Evolutionary conservation across 2,329 filamentous ascomycete genomes (phyloP).

Genomic region (Lecanicillium sp.): DNA sequence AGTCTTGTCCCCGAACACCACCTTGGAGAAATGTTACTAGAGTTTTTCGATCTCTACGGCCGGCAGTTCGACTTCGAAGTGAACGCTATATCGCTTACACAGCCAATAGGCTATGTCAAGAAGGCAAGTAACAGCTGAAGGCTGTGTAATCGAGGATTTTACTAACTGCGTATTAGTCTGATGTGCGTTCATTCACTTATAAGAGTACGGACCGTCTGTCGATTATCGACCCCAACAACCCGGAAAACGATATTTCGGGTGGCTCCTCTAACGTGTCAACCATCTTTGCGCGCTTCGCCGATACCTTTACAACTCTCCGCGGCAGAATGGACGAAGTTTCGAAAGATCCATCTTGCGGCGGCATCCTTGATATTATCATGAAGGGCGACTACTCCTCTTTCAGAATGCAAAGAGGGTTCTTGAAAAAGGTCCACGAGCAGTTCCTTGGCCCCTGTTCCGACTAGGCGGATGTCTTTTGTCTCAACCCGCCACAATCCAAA

Average conservation of each 20-base stretch:
- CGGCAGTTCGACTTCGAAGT: conserved; percentile 66
- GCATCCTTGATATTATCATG: conserved; percentile 64
- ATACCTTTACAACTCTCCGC: conserved; percentile 54
- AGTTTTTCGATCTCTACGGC: conserved; percentile 87
- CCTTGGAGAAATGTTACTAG: conserved; percentile 73
- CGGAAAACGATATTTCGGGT: conserved; percentile 81
- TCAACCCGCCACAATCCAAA: conserved; percentile 1
- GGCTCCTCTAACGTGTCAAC: conserved; percentile 66
- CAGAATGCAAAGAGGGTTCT: conserved; percentile 57
- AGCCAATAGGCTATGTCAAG: conserved; percentile 61
- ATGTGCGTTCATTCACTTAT: conserved; percentile 43
- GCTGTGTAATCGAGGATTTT: neutral
- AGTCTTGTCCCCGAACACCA: conserved; percentile 57
- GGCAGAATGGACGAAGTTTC: conserved; percentile 51
- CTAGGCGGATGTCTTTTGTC: conserved; percentile 14
- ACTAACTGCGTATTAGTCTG: conserved; percentile 29
- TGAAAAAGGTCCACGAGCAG: conserved; percentile 47
- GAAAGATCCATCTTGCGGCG: conserved; percentile 21
- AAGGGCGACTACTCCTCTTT: conserved; percentile 77
- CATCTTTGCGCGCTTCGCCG: conserved; percentile 64
- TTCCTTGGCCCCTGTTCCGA: conserved; percentile 29
- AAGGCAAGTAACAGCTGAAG: conserved; percentile 54
- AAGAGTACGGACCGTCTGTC: conserved; percentile 64
- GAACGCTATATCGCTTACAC: conserved; percentile 69
- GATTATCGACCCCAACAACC: conserved; percentile 87